A percentile compares a stretch with the other conserved stretches of the same genome.
phyloP scores from a whole-genome alignment of 1,139 yeast species.

The Fermentozyma sake region DNA sequence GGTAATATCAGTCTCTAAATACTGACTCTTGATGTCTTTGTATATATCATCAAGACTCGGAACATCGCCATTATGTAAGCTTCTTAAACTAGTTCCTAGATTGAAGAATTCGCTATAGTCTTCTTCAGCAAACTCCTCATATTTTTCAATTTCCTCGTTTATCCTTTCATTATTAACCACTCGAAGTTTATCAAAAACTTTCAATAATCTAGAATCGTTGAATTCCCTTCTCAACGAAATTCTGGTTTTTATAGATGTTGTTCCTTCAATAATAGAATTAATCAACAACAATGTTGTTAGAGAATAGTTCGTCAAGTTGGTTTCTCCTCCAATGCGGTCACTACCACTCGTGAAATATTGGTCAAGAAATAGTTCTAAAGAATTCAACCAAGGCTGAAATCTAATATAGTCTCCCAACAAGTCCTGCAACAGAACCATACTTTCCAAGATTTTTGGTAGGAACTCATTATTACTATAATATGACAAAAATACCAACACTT shows the following conservation, averaged over 20 bases:
- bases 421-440: slow-evolving; percentile 33
- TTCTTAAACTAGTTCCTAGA: slow-evolving; percentile 6
- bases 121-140: slow-evolving; percentile 36
- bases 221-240: slow-evolving; percentile 36
- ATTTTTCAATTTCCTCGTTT: slow-evolving; percentile 42
- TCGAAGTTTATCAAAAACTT: slow-evolving; percentile 36
- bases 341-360: slow-evolving; percentile 22
- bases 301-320: slow-evolving; percentile 35
- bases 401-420: slow-evolving; percentile 30
- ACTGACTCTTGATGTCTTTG: slow-evolving; percentile 13
- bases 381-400: slow-evolving; percentile 41
- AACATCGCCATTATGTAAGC: slow-evolving; percentile 8
- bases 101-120: slow-evolving; percentile 25
- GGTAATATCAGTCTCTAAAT: slow-evolving; percentile 5
- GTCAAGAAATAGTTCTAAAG: slow-evolving; percentile 34
- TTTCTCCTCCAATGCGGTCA: slow-evolving; percentile 15
- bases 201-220: slow-evolving; percentile 34
- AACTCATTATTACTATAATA: slow-evolving; percentile 23
- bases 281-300: slow-evolving; percentile 43
- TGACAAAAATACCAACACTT: slow-evolving; percentile 35
- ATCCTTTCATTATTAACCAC: slow-evolving; percentile 35
- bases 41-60: slow-evolving; percentile 20
- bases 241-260: slow-evolving; percentile 27
- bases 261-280: slow-evolving; percentile 38
- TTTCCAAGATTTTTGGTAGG: slow-evolving; percentile 26